Base-by-base conservation (phyloP, 148 eudicot species). In the Polygonum aviculare region DNA sequence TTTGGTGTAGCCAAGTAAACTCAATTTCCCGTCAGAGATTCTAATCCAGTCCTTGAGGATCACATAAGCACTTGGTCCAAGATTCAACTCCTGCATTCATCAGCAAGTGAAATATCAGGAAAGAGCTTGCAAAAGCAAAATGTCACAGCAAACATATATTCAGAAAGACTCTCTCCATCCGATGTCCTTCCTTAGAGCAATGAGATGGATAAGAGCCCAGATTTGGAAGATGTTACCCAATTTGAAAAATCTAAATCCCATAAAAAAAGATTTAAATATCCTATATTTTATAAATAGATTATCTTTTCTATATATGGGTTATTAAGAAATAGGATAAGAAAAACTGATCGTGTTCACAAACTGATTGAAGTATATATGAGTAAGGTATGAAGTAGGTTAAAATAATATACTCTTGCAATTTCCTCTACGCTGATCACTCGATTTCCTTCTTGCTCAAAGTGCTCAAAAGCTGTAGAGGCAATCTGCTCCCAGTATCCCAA, bases 401-500 rank as follows among this genome's bases (percentile, higher is more conserved):
- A 47, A 2, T 12, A 2, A 12, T 57, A 19, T 87, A 85, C 93
- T 83, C 93, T 81, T 19, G 93, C 89, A 82, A 89, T 82, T 81
- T 85, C 90, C 76, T 89, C 93, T 49, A 89, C 90, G 1, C 88
- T 79, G 78, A 89, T 80, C 54, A 76, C 76, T 69, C 90, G 74
- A 77, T 89, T 89, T 51, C 93, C 93, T 85, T 85, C 89, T 48
- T 26, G 79, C 62, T 89, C 90, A 80, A 89, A 87, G 80, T 85
- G 76, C 74, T 84, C 83, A 57, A 85, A 89, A 36, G 89, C 90
- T 49, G 76, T 79, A 38, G 87, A 81, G 40, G 90, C 86, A 62
- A 89, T 85, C 69, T 84, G 86, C 78, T 89, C 93, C 90, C 93
- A 89, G 55, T 77, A 74, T 79, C 83, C 85, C 19, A 84, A 82